Base-by-base conservation (phyloP, 768 basidiomycete genomes). In the Agrocybe pediades region DNA sequence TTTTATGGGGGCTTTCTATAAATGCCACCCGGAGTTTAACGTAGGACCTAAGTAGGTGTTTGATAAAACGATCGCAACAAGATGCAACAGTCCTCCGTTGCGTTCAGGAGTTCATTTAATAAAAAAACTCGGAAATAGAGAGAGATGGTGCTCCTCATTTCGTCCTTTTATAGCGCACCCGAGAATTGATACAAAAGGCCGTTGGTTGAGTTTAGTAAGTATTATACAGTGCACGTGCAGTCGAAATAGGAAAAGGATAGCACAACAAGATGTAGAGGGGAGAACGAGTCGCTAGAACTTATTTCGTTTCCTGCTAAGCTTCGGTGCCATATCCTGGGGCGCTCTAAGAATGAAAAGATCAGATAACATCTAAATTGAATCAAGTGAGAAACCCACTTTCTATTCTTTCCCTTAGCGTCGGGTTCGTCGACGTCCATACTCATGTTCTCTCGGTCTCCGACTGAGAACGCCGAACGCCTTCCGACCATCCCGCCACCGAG, bases 351-450 rank as follows among this genome's bases (percentile, higher is more conserved):
- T 24, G 40, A 19, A 40, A 41, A 26, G 59, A 49, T 8, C 39
- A 44, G 17, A 21, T 9, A 11, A 46, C 57, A 25, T 49, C 46
- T n/a, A 27, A 30, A 36, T 9, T 26, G 15, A 47, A 15, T n/a
- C 16, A 46, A 29, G 41, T 26, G 33, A 29, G 47, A 42, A 41
- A 77, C 84, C 26, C 59, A 87, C 86, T 83, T 86, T 59, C 85
- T 73, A 61, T 81, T 85, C 68, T 86, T 87, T 6, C 77, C 74
- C 61, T 77, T 80, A n/a, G 74, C 72, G 42, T 71, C 60, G 1
- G 78, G 73, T 48, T 88, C 87, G 55, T 88, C 87, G 1, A 88
- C 75, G 60, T 88, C 87, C 87, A 89, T 89, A 30, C 65, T 68
- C 59, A 71, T 69, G 20, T 74, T 61, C 70, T 80, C 66, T 49